Percentiles rank a stretch among this genome's conserved stretches.
phyloP scores from a whole-genome alignment of 23 red algal genomes.

The Gracilaria gracilis region DNA sequence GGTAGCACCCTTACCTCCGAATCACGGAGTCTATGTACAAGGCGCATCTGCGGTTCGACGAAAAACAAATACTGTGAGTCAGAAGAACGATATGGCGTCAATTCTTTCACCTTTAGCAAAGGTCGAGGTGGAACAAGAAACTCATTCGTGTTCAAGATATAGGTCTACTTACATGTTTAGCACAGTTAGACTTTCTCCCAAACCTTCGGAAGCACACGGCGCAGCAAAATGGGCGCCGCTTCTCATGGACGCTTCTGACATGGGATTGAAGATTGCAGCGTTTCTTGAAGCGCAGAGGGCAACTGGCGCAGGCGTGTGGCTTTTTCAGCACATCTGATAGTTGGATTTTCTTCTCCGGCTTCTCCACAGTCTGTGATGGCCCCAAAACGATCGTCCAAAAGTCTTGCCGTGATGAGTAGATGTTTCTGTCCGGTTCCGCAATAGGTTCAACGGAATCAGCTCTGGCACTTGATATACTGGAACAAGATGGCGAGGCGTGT shows the following conservation, averaged over 20 bases:
- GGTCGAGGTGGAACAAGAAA: too few species aligned
- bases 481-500: not conserved
- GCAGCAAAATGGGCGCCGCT: constrained; percentile 54
- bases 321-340: constrained; percentile 25
- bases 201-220: constrained; percentile 52
- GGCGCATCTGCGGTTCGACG: not conserved
- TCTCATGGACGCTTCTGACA: constrained; percentile 66
- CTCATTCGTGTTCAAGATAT: not conserved
- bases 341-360: not conserved
- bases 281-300: constrained; percentile 67
- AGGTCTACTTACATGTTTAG: constrained; percentile 53
- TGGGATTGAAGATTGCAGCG: constrained; percentile 64
- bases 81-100: not conserved
- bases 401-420: constrained; percentile 2
- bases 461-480: not conserved
- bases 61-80: not conserved
- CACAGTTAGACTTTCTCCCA: constrained; percentile 68
- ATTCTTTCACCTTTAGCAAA: not conserved
- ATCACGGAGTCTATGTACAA: constrained; percentile 33
- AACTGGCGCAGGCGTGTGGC: constrained; percentile 35
- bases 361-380: not conserved
- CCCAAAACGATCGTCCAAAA: constrained; percentile 27
- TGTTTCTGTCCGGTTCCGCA: not conserved
- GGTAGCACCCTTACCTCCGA: constrained; percentile 30
- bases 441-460: not conserved